Conservation (phyloP, 2,329 filamentous ascomycete species). For the Cladosporium oxysporum region DNA sequence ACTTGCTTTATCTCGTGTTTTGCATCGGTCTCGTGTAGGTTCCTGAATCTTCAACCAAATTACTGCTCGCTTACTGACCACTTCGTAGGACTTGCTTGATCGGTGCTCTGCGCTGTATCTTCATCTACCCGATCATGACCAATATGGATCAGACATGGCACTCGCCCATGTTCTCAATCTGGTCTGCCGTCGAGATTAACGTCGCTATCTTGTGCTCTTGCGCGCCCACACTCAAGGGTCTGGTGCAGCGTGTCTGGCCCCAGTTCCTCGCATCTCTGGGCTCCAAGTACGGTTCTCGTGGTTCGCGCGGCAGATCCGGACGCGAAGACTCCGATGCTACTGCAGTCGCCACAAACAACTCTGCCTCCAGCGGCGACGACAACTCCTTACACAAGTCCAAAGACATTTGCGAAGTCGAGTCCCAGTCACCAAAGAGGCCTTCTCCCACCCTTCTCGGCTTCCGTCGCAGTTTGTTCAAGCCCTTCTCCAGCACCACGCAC, state of each 20-base stretch:
- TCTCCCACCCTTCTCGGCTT: slow-evolving; percentile 13
- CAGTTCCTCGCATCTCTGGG: slow-evolving; percentile 16
- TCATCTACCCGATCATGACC: slow-evolving; percentile 26
- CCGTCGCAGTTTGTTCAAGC: slow-evolving; percentile 18
- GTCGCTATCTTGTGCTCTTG: slow-evolving; percentile 18
- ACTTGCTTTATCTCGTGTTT: slow-evolving; percentile 39
- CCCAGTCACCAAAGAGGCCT: not conserved
- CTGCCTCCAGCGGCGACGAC: not conserved
- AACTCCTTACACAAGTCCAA: slow-evolving; percentile 6
- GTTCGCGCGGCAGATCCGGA: slow-evolving; percentile 15
- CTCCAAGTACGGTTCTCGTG: slow-evolving; percentile 16
- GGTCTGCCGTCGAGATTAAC: slow-evolving; percentile 16
- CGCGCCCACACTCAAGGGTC: slow-evolving; percentile 14
- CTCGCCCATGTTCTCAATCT: slow-evolving; percentile 18
- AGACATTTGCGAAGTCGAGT: slow-evolving; percentile 14
- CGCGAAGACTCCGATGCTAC: slow-evolving; percentile 13
- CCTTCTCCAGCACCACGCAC: slow-evolving; percentile 7
- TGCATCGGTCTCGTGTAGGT: slow-evolving; percentile 32
- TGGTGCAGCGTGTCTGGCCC: slow-evolving; percentile 23
- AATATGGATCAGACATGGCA: slow-evolving; percentile 18
- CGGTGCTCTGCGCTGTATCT: slow-evolving; percentile 35
- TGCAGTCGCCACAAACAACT: slow-evolving; percentile 2
- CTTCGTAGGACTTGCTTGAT: slow-evolving; percentile 31
- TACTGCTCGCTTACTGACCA: not conserved
- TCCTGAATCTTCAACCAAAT: too few species aligned